These are phyloP conservation scores for Epichloe amarillans DNA, from an alignment of 2,329 filamentous ascomycete species.

Conservation along the genomic window DNA sequence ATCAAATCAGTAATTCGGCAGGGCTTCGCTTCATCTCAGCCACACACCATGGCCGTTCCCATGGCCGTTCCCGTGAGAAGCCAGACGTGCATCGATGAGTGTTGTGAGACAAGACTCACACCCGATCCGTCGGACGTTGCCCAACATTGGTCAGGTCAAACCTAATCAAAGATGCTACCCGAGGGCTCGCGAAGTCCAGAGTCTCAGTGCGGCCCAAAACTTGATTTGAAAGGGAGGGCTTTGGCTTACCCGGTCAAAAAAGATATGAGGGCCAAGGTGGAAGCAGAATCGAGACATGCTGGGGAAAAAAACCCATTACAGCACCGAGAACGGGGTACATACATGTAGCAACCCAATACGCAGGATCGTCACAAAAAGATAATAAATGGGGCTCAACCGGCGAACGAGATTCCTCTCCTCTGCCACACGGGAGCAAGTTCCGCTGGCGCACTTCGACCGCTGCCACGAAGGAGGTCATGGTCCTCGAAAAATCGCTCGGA, in stretches of 20 bases:
- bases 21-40: not conserved
- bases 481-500: too few relatives aligned
- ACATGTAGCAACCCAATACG: too few relatives aligned
- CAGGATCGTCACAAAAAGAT: too few relatives aligned
- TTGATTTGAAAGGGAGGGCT: not conserved
- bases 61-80: not conserved
- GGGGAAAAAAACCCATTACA: too few relatives aligned
- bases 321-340: too few relatives aligned
- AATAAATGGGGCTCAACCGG: too few relatives aligned
- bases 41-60: not conserved
- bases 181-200: not conserved
- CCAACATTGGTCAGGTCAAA: not conserved
- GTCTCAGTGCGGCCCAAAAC: not conserved
- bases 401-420: too few relatives aligned
- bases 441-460: too few relatives aligned
- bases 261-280: too few relatives aligned
- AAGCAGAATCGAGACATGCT: too few relatives aligned
- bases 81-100: not conserved
- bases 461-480: too few relatives aligned
- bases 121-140: not conserved
- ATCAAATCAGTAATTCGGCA: not conserved
- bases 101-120: not conserved
- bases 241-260: not conserved
- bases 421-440: too few relatives aligned
- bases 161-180: not conserved